Conservation (phyloP, 768 basidiomycete genomes). For the Saitozyma podzolica region DNA sequence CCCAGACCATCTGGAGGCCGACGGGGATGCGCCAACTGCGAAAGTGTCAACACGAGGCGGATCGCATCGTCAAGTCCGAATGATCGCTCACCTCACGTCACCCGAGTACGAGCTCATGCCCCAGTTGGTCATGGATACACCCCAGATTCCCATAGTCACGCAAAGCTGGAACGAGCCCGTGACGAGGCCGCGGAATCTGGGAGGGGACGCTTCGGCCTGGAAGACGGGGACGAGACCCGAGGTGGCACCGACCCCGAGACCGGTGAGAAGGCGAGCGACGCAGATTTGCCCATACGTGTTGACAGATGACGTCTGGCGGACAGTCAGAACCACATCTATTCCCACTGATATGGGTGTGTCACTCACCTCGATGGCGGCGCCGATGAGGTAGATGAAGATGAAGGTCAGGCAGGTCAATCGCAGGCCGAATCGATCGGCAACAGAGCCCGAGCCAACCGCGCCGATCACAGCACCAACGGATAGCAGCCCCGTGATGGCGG, state of each 20-base stretch:
- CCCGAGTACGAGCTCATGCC: conserved; percentile 41
- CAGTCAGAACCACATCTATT: not conserved
- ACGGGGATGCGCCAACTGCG: conserved; percentile 46
- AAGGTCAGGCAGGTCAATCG: conserved; percentile 45
- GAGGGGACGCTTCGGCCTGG: conserved; percentile 44
- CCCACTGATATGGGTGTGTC: not conserved
- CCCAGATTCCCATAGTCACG: conserved; percentile 51
- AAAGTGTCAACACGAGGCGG: not conserved
- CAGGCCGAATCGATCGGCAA: conserved; percentile 42
- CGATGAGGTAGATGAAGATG: conserved; percentile 47
- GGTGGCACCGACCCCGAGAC: conserved; percentile 48
- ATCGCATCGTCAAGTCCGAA: not conserved
- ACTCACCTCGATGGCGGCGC: conserved; percentile 49
- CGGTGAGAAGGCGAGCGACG: conserved; percentile 46
- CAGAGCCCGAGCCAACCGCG: conserved; percentile 43
- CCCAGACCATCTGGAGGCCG: conserved; percentile 75
- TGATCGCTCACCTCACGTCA: conserved; percentile 32
- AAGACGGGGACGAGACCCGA: conserved; percentile 43
- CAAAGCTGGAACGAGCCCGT: conserved; percentile 51
- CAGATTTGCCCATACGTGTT: conserved; percentile 46
- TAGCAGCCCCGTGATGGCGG: conserved; percentile 48
- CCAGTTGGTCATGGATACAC: conserved; percentile 48
- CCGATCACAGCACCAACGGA: conserved; percentile 49
- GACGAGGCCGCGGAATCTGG: conserved; percentile 40
- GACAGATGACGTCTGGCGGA: conserved; percentile 34